Conservation (phyloP, 805 yeast genomes). For the Candida ficus region DNA sequence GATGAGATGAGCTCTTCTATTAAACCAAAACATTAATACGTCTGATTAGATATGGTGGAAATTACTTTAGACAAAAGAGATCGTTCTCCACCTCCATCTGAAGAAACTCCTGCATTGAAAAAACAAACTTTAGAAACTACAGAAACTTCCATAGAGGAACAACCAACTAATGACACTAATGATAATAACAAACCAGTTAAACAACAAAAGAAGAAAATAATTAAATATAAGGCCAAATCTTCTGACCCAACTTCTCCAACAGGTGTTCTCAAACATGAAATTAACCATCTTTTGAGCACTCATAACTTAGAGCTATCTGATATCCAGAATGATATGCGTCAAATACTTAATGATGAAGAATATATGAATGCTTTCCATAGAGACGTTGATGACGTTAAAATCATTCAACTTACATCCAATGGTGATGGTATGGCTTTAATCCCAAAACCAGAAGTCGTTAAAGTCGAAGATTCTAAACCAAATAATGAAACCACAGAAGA, state of each 20-base stretch:
- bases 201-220: conserved; percentile 21
- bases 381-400: conserved; percentile 48
- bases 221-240: conserved; percentile 56
- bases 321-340: conserved; percentile 60
- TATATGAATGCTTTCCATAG: conserved; percentile 50
- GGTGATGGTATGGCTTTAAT: conserved; percentile 86
- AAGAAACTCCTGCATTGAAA: conserved; percentile 1
- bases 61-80: conserved; percentile 10
- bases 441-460: conserved; percentile 43
- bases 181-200: not conserved
- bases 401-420: conserved; percentile 59
- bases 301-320: conserved; percentile 38
- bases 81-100: conserved; percentile 7
- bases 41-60: too few relatives aligned
- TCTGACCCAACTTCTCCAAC: conserved; percentile 74
- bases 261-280: conserved; percentile 75
- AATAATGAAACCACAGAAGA: too few relatives aligned
- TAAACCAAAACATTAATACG: too few relatives aligned
- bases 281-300: conserved; percentile 48
- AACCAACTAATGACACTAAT: conserved; percentile 4
- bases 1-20: conserved; percentile 7
- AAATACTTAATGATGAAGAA: conserved; percentile 54
- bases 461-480: not conserved
- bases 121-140: conserved; percentile 5
- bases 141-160: not conserved